Percentiles rank a stretch among this genome's conserved stretches.
phyloP scores from a whole-genome alignment of 345 rosid genomes.

The Aquilaria sinensis region DNA sequence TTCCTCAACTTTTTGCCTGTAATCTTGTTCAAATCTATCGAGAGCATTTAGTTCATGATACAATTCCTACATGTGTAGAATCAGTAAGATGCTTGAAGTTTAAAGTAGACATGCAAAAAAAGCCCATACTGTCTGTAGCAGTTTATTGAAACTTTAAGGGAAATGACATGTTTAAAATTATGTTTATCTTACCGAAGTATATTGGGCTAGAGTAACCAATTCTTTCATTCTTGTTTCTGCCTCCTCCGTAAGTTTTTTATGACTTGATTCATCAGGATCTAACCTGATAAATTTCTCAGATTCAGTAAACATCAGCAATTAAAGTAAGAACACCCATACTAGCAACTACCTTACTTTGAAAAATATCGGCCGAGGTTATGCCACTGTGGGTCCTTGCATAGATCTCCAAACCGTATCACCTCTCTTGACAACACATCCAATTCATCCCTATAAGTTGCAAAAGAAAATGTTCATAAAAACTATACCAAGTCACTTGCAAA shows the following conservation, averaged over 20 bases:
- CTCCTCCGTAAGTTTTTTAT: slow-evolving; percentile 38
- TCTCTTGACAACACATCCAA: slow-evolving; percentile 66
- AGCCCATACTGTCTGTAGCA: no score
- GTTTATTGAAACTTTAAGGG: not conserved
- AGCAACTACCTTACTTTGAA: slow-evolving; percentile 45
- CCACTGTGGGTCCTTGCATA: slow-evolving; percentile 86
- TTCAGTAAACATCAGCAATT: slow-evolving; percentile 11
- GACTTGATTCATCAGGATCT: slow-evolving; percentile 39
- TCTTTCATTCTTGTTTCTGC: slow-evolving; percentile 67
- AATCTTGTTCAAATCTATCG: slow-evolving; percentile 70
- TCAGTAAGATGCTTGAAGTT: slow-evolving; percentile 9
- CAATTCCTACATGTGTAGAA: slow-evolving; percentile 42
- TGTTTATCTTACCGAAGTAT: slow-evolving; percentile 65
- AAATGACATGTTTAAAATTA: not conserved
- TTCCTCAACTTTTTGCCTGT: slow-evolving; percentile 42
- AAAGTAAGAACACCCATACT: not conserved
- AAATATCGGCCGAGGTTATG: slow-evolving; percentile 73
- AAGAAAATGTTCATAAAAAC: slow-evolving; percentile 6
- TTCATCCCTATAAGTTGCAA: slow-evolving; percentile 57
- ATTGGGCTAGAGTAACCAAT: slow-evolving; percentile 58
- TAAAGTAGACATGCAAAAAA: no score
- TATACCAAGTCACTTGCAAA: slow-evolving; percentile 1
- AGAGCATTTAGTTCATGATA: slow-evolving; percentile 61
- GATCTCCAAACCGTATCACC: slow-evolving; percentile 83
- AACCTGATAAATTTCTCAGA: slow-evolving; percentile 37